Conservation (phyloP, 331 rosid genomes). For the Acacia concinna region DNA sequence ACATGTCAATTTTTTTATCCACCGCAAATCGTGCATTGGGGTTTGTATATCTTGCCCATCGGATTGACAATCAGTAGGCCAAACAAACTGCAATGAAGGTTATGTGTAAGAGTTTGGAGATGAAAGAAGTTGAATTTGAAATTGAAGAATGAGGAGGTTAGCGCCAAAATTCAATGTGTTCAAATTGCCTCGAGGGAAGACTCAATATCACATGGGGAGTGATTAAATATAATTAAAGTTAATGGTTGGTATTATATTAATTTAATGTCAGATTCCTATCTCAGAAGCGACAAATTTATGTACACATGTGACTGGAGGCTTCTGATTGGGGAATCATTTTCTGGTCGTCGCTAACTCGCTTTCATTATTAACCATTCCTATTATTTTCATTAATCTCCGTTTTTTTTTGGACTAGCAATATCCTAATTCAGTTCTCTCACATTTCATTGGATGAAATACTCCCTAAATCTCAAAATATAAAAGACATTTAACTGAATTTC, state of each 20-base stretch:
- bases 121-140: not conserved
- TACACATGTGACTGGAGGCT: constrained; percentile 16
- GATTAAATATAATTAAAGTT: constrained; percentile 6
- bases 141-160: not conserved
- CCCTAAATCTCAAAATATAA: too few species aligned
- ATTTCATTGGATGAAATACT: not conserved
- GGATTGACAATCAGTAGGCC: too few species aligned
- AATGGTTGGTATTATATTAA: not conserved
- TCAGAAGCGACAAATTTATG: constrained; percentile 10
- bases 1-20: too few species aligned
- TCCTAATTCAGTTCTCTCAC: not conserved
- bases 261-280: not conserved
- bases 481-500: too few species aligned
- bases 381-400: too few species aligned
- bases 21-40: too few species aligned
- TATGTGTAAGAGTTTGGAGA: too few species aligned
- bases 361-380: too few species aligned
- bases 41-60: too few species aligned
- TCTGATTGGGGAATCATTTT: not conserved
- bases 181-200: not conserved
- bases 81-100: too few species aligned
- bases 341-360: not conserved
- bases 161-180: not conserved
- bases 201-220: not conserved
- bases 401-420: too few species aligned